A percentile compares a stretch with the other conserved stretches of the same genome.
Evolutionary conservation across 768 basidiomycete genomes (phyloP).

Genomic region (Heimioporus sp.): DNA sequence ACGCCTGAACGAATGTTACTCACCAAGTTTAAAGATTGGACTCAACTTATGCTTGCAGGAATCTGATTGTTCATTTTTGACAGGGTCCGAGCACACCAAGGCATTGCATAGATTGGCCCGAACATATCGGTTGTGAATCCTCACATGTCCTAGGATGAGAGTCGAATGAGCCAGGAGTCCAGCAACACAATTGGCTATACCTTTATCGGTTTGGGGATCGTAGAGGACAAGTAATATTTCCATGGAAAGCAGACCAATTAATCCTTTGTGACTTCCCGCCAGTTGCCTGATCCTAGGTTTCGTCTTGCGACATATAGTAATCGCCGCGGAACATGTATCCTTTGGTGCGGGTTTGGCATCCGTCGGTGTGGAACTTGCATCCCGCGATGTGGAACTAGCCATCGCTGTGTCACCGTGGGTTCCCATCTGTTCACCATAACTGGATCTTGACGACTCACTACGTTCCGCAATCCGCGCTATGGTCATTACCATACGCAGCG

Average conservation of each 20-base stretch:
- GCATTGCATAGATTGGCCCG: neutral
- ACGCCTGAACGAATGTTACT: neutral
- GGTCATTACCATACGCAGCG: constrained; percentile 15
- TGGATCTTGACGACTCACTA: neutral
- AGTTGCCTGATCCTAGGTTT: constrained; percentile 13
- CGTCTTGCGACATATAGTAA: neutral
- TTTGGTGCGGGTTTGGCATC: too few relatives aligned
- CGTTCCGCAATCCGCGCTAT: constrained; percentile 17
- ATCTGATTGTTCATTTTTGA: neutral
- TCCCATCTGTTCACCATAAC: too few relatives aligned
- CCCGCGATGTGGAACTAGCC: too few relatives aligned
- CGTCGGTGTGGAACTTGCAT: too few relatives aligned
- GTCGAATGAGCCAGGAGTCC: too few relatives aligned
- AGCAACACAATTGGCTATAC: neutral
- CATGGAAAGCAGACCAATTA: constrained; percentile 17
- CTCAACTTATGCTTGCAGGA: neutral
- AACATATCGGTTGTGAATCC: too few relatives aligned
- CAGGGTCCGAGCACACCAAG: constrained; percentile 7
- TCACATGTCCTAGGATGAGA: too few relatives aligned
- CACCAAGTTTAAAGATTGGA: constrained; percentile 16
- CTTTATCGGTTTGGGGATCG: neutral
- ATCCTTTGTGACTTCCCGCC: constrained; percentile 2
- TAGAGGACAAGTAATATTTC: constrained; percentile 15
- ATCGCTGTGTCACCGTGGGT: too few relatives aligned
- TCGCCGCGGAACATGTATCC: neutral